Conservation (phyloP, 208 protist species). For the Leptomonas pyrrhocoris region DNA sequence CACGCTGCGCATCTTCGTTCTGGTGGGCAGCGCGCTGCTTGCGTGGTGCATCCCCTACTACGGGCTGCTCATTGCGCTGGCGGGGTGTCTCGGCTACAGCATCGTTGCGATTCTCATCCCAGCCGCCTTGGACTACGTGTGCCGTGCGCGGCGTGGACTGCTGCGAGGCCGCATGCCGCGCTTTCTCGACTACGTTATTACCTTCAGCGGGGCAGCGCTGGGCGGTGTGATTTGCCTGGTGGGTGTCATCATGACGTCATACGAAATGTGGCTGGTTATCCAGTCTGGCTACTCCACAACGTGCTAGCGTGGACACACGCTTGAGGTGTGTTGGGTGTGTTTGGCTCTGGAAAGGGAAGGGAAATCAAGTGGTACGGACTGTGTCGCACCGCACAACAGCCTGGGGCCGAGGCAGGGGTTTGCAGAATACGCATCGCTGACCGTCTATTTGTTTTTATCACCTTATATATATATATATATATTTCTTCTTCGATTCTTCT, state of each 20-base stretch:
- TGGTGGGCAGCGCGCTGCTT: slow-evolving; percentile 24
- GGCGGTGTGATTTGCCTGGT: slow-evolving; percentile 28
- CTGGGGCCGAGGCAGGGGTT: too few species aligned
- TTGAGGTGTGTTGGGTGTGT: too few species aligned
- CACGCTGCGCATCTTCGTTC: slow-evolving; percentile 35
- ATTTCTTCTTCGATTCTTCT: neutral
- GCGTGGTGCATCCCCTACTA: slow-evolving; percentile 49
- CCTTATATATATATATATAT: slow-evolving; percentile 3
- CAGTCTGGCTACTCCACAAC: slow-evolving; percentile 35
- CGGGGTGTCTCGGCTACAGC: slow-evolving; percentile 37
- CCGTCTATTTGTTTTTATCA: neutral
- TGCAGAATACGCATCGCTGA: too few species aligned
- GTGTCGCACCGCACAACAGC: too few species aligned
- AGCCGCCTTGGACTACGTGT: slow-evolving; percentile 45
- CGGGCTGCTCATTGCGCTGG: slow-evolving; percentile 37
- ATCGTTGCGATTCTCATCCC: slow-evolving; percentile 36
- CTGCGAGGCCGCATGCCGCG: slow-evolving; percentile 20
- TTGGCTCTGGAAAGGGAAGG: neutral
- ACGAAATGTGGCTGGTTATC: slow-evolving; percentile 38
- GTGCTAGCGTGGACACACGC: slow-evolving; percentile 33
- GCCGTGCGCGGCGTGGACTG: slow-evolving; percentile 35
- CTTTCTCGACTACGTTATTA: slow-evolving; percentile 40
- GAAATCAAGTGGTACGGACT: too few species aligned
- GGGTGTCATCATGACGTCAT: slow-evolving; percentile 33
- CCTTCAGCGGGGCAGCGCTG: slow-evolving; percentile 26